These are phyloP conservation scores for Dactylellina leptospora DNA, from an alignment of 2,329 filamentous ascomycete genomes.

Conservation along the genomic window DNA sequence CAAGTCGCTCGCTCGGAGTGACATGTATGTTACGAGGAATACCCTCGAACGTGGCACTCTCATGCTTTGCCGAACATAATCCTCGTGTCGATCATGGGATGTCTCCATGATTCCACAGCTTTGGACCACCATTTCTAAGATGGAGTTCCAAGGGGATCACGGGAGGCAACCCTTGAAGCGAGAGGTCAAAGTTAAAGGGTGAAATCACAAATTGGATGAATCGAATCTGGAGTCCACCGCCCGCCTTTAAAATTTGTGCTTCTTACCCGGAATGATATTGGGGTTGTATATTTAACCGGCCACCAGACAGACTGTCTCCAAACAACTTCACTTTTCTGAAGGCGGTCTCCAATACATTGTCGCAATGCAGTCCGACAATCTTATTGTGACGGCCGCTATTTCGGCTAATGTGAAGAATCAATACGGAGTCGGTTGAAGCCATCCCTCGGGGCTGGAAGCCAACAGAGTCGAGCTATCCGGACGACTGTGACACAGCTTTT, in stretches of 20 bases:
- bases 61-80: slow-evolving; percentile 53
- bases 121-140: slow-evolving; percentile 29
- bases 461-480: slow-evolving; percentile 11
- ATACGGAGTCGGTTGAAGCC: neutral
- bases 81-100: slow-evolving; percentile 52
- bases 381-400: slow-evolving; percentile 22
- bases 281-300: slow-evolving; percentile 34
- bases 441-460: slow-evolving; percentile 15
- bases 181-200: slow-evolving; percentile 31
- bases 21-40: slow-evolving; percentile 34
- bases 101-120: slow-evolving; percentile 31
- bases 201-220: slow-evolving; percentile 23
- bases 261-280: slow-evolving; percentile 7
- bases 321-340: neutral
- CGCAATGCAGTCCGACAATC: slow-evolving; percentile 17
- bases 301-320: neutral
- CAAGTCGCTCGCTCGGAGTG: slow-evolving; percentile 11
- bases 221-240: slow-evolving; percentile 12
- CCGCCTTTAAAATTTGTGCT: slow-evolving; percentile 12
- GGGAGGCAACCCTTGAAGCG: slow-evolving; percentile 49
- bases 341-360: slow-evolving; percentile 10
- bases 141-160: slow-evolving; percentile 43
- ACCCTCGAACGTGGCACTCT: slow-evolving; percentile 44
- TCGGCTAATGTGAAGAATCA: slow-evolving; percentile 41
- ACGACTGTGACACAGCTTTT: slow-evolving; percentile 27